These are phyloP conservation scores for Sporothrix mexicana DNA, from an alignment of 2,329 filamentous ascomycete species.

Conservation along the genomic window DNA sequence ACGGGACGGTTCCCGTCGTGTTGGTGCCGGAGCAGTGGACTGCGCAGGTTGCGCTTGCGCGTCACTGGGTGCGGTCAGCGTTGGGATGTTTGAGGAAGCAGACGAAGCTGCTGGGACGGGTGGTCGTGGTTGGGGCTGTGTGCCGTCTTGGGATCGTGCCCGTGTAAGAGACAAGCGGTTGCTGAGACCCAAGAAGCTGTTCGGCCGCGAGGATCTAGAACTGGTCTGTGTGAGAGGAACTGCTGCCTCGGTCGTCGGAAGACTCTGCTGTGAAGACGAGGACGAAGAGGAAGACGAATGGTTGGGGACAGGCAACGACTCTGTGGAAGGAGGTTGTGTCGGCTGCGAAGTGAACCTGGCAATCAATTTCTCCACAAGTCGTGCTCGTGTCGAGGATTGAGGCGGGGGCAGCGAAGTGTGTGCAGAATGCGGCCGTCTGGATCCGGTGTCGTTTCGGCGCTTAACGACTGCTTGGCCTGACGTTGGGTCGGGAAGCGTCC, in stretches of 20 bases:
- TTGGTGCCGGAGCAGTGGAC: too few species aligned
- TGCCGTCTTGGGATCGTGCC: conserved; percentile 16
- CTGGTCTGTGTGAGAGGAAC: not conserved
- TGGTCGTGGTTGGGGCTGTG: not conserved
- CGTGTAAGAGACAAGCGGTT: conserved; percentile 39
- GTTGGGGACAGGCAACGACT: not conserved
- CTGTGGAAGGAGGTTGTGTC: not conserved
- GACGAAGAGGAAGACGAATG: not conserved
- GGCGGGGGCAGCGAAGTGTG: not conserved
- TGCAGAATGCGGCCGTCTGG: not conserved
- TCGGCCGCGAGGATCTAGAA: conserved; percentile 34
- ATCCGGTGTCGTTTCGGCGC: not conserved
- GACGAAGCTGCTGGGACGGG: not conserved
- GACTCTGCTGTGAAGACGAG: not conserved
- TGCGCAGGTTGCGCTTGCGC: too few species aligned
- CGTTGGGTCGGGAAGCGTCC: not conserved
- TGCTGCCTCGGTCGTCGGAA: not conserved
- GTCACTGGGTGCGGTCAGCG: not conserved
- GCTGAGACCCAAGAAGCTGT: conserved; percentile 40
- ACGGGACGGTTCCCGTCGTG: too few species aligned
- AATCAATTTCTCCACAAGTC: conserved; percentile 43
- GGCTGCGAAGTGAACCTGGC: conserved; percentile 40
- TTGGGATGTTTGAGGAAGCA: not conserved
- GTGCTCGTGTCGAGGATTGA: conserved; percentile 17
- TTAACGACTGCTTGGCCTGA: conserved; percentile 10